A percentile compares a stretch with the other conserved stretches of the same genome.
phyloP scores from a whole-genome alignment of 2,329 filamentous ascomycete genomes.

The Penicillium sp. region DNA sequence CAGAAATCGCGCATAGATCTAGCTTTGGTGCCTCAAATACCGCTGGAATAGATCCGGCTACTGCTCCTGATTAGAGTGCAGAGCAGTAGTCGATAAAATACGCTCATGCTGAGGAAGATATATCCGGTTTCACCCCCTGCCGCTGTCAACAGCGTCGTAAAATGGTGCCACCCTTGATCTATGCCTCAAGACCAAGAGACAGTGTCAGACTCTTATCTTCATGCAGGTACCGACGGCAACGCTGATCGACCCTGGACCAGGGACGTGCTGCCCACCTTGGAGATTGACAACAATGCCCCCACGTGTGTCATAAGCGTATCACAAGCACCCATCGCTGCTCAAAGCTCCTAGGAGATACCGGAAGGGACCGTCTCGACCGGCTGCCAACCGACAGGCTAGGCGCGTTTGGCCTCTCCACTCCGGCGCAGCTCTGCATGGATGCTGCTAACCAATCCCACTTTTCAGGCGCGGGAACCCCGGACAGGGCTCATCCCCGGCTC shows the following conservation, averaged over 20 bases:
- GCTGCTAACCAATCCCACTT: constrained; percentile 12
- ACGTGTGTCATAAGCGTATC: constrained; percentile 12
- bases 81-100: neutral
- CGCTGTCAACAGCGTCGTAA: neutral
- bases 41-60: neutral
- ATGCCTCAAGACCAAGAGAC: neutral
- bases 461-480: neutral
- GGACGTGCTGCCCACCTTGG: constrained; percentile 3
- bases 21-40: neutral
- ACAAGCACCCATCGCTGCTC: constrained; percentile 4
- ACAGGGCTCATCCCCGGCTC: constrained; percentile 25
- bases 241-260: constrained; percentile 5
- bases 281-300: constrained; percentile 4
- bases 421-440: constrained; percentile 18
- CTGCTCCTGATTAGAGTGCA: neutral
- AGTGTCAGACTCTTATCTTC: constrained; percentile 11
- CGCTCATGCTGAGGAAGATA: neutral
- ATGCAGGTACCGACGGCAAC: constrained; percentile 16
- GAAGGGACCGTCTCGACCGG: constrained; percentile 5
- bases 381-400: constrained; percentile 15
- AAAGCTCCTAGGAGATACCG: neutral
- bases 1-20: neutral
- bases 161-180: neutral
- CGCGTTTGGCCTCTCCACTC: constrained; percentile 17
- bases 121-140: neutral